Base-by-base conservation (phyloP, 2,329 filamentous ascomycete genomes). In the Penicillium hesseltinei region DNA sequence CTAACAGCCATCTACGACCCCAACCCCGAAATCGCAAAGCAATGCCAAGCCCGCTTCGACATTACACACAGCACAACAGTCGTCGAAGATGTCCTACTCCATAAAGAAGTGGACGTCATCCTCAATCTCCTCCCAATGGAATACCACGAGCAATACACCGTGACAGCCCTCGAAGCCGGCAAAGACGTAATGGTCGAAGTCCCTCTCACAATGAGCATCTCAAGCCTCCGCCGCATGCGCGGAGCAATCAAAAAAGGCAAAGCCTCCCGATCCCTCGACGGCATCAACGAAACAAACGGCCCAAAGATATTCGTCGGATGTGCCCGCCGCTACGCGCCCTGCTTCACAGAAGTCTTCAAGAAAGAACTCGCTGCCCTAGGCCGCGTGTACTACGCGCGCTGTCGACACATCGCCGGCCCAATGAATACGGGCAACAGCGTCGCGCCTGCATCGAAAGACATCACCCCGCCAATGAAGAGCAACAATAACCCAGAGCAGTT, bases 111-210 rank as follows among this genome's bases (percentile, higher is more conserved):
- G 38, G 62, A 66, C 44, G 61, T 72, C 1, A 80, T 86, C 54
- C 72, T 85, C 4, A 81, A 87, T 29, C 73, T 87, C 60, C 75
- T 86, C 52, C 73, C 78, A 4, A 80, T 86, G 60, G 82, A 81
- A 23, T 84, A 78, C 58, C 85, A 87, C 66, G 77, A 77, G n/a
- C 58, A 71, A 4, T 79, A 84, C 56, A 78, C 77, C 3, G 73
- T 86, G 27, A 64, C 78, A 0, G 83, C 84, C 0, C 73, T 88
- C 1, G 60, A 80, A 52, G 70, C 80, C 17, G 77, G 79, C 52
- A 88, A 88, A 66, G 74, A 82, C 59, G 80, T 81, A 11, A 77
- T 88, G 57, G 72, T 88, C 4, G 84, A 88, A 66, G 86, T 86
- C 56, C 85, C 85, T 0, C 64, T 84, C 2, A 77, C 82, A 0